These are phyloP conservation scores for Cercospora sp. DNA, from an alignment of 2,329 filamentous ascomycete genomes.

Conservation along the genomic window DNA sequence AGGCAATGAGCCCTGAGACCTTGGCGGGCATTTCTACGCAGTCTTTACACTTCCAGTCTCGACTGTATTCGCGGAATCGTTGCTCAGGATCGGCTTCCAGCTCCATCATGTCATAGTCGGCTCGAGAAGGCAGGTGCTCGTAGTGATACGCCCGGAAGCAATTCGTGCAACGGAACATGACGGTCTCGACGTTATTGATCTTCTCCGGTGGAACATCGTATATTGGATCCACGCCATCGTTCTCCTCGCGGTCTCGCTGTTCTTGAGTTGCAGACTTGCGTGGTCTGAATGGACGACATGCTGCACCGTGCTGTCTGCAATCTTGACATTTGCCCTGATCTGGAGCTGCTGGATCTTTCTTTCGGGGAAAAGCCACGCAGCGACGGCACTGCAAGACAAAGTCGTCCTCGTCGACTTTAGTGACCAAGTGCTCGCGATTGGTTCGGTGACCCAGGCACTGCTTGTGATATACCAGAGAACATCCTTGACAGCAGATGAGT, in stretches of 20 bases:
- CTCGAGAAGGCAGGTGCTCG: conserved; percentile 68
- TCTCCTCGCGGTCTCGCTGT: conserved; percentile 77
- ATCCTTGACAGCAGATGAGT: conserved; percentile 88
- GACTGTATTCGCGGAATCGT: conserved; percentile 70
- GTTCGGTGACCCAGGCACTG: conserved; percentile 73
- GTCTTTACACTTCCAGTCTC: conserved; percentile 76
- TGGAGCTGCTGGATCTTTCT: conserved; percentile 70
- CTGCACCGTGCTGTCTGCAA: conserved; percentile 64
- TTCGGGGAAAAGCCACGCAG: conserved; percentile 69
- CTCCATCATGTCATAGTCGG: conserved; percentile 45
- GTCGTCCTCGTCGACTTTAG: conserved; percentile 72
- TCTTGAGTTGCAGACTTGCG: conserved; percentile 76
- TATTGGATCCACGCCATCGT: conserved; percentile 75
- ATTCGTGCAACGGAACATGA: conserved; percentile 78
- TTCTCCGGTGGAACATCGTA: conserved; percentile 61
- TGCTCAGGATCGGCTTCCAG: conserved; percentile 57
- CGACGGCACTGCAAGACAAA: conserved; percentile 90
- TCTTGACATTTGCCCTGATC: conserved; percentile 69
- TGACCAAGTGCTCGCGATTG: conserved; percentile 80
- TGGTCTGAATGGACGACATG: conserved; percentile 73
- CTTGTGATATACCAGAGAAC: conserved; percentile 80
- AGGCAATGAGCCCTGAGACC: conserved; percentile 78
- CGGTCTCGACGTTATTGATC: conserved; percentile 71
- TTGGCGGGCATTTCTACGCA: conserved; percentile 67
- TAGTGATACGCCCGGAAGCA: conserved; percentile 83